Evolutionary conservation across 331 rosid genomes (phyloP).

Genomic region (Malus hybrid): DNA sequence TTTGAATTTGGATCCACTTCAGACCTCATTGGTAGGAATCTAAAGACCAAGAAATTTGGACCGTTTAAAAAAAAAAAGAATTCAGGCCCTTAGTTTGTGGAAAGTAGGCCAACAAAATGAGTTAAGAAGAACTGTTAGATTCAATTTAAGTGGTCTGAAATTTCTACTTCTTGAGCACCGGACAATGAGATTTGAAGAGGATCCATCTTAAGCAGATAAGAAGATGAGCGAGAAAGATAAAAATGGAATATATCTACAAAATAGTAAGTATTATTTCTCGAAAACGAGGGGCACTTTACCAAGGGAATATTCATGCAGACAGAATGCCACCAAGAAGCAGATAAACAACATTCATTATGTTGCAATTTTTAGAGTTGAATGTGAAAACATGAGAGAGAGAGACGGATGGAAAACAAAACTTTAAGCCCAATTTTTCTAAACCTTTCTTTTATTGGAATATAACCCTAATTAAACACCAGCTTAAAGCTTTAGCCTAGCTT

Average conservation of each 20-base stretch:
- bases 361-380: slow-evolving; percentile 4
- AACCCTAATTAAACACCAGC: neutral
- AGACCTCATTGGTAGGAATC: no score
- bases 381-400: slow-evolving; percentile 11
- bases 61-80: no score
- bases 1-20: no score
- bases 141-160: no score
- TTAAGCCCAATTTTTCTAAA: slow-evolving; percentile 11
- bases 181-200: no score
- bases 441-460: neutral
- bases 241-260: neutral
- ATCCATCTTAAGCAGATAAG: no score
- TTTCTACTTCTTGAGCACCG: no score
- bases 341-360: slow-evolving; percentile 10
- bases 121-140: no score
- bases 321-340: slow-evolving; percentile 28
- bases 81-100: no score
- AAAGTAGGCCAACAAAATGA: no score
- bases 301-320: slow-evolving; percentile 38
- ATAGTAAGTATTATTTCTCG: neutral
- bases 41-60: no score
- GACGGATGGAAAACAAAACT: slow-evolving; percentile 22
- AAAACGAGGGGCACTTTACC: neutral
- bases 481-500: neutral
- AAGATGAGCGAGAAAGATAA: no score